Conservation (phyloP, 495 filamentous ascomycete species). For the Trypethelium eluteriae region DNA sequence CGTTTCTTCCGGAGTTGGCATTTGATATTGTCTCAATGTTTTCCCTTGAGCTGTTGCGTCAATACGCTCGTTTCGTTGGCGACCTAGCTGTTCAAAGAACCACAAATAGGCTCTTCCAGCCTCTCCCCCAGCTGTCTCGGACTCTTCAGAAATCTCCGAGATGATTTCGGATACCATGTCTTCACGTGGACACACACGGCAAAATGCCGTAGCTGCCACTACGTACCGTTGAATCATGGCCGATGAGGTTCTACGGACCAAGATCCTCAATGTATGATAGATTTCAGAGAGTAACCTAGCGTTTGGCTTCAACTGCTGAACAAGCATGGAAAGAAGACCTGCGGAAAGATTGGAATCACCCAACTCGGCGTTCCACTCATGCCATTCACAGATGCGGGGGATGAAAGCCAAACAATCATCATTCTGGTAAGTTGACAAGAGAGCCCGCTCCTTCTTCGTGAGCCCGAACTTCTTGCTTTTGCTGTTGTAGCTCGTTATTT, state of each 20-base stretch:
- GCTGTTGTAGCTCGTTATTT: background rate
- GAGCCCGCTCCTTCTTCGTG: background rate
- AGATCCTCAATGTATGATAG: background rate
- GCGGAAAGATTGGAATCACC: background rate
- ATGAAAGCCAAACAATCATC: background rate
- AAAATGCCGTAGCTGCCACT: background rate
- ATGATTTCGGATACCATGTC: background rate
- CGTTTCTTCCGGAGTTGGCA: background rate
- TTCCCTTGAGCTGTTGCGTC: background rate
- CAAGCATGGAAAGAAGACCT: background rate
- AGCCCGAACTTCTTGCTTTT: background rate
- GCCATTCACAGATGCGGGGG: background rate
- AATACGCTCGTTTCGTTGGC: background rate
- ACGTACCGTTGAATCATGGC: background rate
- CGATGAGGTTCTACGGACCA: background rate
- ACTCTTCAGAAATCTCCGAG: background rate
- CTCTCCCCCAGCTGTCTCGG: background rate
- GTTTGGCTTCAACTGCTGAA: background rate
- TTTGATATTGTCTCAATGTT: background rate
- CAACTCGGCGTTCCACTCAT: background rate
- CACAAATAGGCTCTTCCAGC: background rate
- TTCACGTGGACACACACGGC: background rate
- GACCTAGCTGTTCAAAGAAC: background rate
- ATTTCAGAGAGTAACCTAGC: background rate
- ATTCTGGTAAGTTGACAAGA: background rate